Base-by-base conservation (phyloP, 2,329 filamentous ascomycete species). In the Byssoonygena ceratinophila region DNA sequence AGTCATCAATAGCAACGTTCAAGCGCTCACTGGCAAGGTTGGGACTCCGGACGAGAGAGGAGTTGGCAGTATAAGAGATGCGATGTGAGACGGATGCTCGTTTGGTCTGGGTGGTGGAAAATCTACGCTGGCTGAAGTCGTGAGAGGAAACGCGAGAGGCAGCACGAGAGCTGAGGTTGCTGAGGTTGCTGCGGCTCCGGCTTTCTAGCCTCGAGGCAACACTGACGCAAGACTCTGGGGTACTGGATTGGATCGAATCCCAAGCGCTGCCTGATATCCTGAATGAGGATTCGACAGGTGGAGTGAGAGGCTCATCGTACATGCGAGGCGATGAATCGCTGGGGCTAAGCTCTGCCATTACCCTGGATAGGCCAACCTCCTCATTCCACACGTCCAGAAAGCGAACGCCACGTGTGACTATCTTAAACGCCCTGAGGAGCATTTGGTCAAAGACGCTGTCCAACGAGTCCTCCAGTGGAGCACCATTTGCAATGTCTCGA, bases 371-470 rank as follows among this genome's bases (percentile, higher is more conserved):
- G 16, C 71, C 70, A 63, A 74, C 72, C 47, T 74, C 69, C 57
- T 74, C 85, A 34, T 86, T 83, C 72, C 92, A 83, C 1, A 91
- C 77, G 60, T 98, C 92, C 39, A 95, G 76, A 63, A 98, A 97
- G 41, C 84, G 79, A 23, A 96, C 88, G 12, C 87, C 89, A 61
- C 91, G 83, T 45, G 84, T 91, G n/a, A 95, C 86, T 49, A 97
- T 89, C 64, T 86, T 89, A 73, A 95, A 97, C 0, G 90, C 90
- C 67, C 90, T 92, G 50, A 94, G 73, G 22, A 97, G 85, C 80
- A 97, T 88, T 66, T 95, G 87, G 63, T 97, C 91, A 53, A 96
- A 80, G 53, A 91, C 80, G 16, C 63, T 64, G 43, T 70, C 66
- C n/a, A 72, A 61, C 29, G 68, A 67, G 25, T 73, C 67, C 25